These are phyloP conservation scores for Carpinus viminea DNA, from an alignment of 306 rosid species.

Conservation along the genomic window DNA sequence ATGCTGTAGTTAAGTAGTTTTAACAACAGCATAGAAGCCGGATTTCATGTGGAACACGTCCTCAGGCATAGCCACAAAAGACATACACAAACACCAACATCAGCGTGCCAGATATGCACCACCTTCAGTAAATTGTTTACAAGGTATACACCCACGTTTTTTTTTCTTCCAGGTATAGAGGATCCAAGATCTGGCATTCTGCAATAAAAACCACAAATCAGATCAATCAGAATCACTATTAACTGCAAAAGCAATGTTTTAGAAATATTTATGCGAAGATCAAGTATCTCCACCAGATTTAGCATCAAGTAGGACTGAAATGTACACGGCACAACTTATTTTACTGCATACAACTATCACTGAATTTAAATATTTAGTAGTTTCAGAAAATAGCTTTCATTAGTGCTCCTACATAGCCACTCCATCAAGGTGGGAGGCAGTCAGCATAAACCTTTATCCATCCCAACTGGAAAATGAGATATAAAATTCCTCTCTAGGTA, in stretches of 20 bases:
- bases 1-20: too few species aligned
- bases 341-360: not conserved
- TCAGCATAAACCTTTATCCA: not conserved
- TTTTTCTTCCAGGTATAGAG: not conserved
- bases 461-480: not conserved
- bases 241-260: not conserved
- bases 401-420: not conserved
- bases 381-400: not conserved
- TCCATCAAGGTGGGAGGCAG: not conserved
- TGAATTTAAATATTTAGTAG: not conserved
- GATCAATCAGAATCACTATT: not conserved
- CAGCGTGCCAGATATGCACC: not conserved
- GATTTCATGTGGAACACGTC: not conserved
- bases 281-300: not conserved
- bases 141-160: too few species aligned
- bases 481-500: not conserved
- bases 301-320: not conserved
- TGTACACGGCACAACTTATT: not conserved
- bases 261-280: not conserved
- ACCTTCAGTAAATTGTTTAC: not conserved
- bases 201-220: not conserved
- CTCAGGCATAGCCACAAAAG: not conserved
- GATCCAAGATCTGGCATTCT: not conserved
- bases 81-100: not conserved
- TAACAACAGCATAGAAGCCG: too few species aligned